phyloP scores from a whole-genome alignment of 2,329 filamentous ascomycete genomes.

The Aspergillus sp. region DNA sequence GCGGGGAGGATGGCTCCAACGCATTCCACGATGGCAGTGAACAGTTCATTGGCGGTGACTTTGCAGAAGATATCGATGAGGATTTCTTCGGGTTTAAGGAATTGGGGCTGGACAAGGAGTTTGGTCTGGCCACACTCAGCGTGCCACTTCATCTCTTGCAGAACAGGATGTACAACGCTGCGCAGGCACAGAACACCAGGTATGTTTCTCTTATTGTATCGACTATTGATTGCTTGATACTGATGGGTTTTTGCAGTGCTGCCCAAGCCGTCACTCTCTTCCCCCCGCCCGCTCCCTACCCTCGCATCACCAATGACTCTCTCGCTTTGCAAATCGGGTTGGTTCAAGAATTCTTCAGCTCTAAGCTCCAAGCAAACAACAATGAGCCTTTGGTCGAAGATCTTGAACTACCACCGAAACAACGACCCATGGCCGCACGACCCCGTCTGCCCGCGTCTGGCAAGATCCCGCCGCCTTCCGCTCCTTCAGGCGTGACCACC shows the following conservation, averaged over 20 bases:
- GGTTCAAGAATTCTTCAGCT: conserved; percentile 86
- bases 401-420: conserved; percentile 90
- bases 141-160: conserved; percentile 94
- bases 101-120: conserved; percentile 85
- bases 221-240: conserved; percentile 8
- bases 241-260: conserved; percentile 24
- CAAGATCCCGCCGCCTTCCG: conserved; percentile 44
- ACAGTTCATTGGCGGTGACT: conserved; percentile 94
- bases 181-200: conserved; percentile 72
- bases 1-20: conserved; percentile 78
- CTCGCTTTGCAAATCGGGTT: conserved; percentile 81
- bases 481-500: conserved; percentile 32
- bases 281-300: conserved; percentile 68
- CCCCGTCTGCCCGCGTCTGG: conserved; percentile 50
- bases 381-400: conserved; percentile 87
- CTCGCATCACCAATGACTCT: conserved; percentile 77
- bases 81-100: conserved; percentile 99
- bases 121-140: conserved; percentile 82
- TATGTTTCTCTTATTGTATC: conserved; percentile 35
- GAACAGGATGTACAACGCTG: conserved; percentile 81
- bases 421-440: conserved; percentile 58
- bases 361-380: conserved; percentile 80
- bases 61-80: conserved; percentile 95
- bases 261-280: conserved; percentile 58
- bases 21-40: conserved; percentile 97